Evolutionary conservation across 345 rosid species (phyloP).

Genomic region (Euphorbia lathyris): DNA sequence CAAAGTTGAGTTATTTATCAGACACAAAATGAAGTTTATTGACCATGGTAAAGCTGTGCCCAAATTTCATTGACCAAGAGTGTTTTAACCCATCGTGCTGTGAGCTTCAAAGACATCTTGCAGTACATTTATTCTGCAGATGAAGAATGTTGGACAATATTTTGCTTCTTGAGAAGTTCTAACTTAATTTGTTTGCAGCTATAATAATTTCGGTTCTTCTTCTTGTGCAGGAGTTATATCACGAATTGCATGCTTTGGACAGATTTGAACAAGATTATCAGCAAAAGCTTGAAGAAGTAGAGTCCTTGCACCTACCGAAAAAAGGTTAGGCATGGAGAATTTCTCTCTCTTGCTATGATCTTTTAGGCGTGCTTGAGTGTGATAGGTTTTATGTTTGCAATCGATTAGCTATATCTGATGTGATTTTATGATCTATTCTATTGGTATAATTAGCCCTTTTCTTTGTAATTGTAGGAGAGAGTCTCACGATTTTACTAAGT

Average conservation of each 20-base stretch:
- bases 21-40: too few relatives aligned
- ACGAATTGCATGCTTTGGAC: slow-evolving; percentile 61
- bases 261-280: slow-evolving; percentile 60
- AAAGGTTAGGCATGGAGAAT: slow-evolving; percentile 38
- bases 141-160: neutral
- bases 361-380: neutral
- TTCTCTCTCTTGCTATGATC: neutral
- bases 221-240: slow-evolving; percentile 65
- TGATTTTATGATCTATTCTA: neutral
- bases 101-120: neutral
- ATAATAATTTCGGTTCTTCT: neutral
- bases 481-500: slow-evolving; percentile 49
- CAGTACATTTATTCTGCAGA: neutral
- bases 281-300: slow-evolving; percentile 51
- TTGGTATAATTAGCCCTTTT: slow-evolving; percentile 6
- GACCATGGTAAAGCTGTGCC: too few relatives aligned
- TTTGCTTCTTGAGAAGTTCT: slow-evolving; percentile 3
- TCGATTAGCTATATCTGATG: neutral
- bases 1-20: too few relatives aligned
- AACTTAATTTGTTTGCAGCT: neutral
- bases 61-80: too few relatives aligned
- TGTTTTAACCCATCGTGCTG: too few relatives aligned
- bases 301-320: slow-evolving; percentile 45
- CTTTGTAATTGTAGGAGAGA: slow-evolving; percentile 54
- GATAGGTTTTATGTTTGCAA: neutral